A percentile compares a stretch with the other conserved stretches of the same genome.
phyloP scores from a whole-genome alignment of 306 rosid genomes.

The Dicorynia guianensis region DNA sequence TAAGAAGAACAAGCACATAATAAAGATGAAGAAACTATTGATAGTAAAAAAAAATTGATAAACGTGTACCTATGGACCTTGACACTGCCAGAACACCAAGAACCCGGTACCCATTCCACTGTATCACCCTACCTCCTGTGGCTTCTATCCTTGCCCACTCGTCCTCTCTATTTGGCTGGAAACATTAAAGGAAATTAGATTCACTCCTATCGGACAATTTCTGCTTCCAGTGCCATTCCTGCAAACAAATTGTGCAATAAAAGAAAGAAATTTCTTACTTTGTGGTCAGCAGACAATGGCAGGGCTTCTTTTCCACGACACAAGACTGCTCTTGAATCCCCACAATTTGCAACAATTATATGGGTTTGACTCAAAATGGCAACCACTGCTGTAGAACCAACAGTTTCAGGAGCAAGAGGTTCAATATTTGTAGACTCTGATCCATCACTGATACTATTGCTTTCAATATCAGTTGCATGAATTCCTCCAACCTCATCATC shows the following conservation, averaged over 20 bases:
- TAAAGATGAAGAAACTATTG: too few species aligned
- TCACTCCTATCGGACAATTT: slow-evolving; percentile 31
- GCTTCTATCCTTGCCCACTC: slow-evolving; percentile 80
- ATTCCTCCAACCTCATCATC: slow-evolving; percentile 74
- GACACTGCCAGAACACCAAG: slow-evolving; percentile 91
- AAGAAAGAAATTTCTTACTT: slow-evolving; percentile 54
- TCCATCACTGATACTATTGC: slow-evolving; percentile 23
- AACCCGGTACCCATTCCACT: slow-evolving; percentile 80
- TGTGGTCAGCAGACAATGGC: slow-evolving; percentile 82
- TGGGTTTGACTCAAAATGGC: slow-evolving; percentile 65
- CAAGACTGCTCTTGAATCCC: slow-evolving; percentile 86
- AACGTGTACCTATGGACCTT: slow-evolving; percentile 77
- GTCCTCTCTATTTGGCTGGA: slow-evolving; percentile 84
- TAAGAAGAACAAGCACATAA: slow-evolving; percentile 28
- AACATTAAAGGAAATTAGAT: slow-evolving; percentile 10
- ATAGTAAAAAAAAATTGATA: background rate
- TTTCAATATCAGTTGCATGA: slow-evolving; percentile 31
- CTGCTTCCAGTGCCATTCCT: slow-evolving; percentile 22
- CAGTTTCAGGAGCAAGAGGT: slow-evolving; percentile 75
- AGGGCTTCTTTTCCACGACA: slow-evolving; percentile 73
- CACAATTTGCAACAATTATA: slow-evolving; percentile 77
- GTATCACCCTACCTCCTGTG: slow-evolving; percentile 86
- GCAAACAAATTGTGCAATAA: slow-evolving; percentile 18
- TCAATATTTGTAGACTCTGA: slow-evolving; percentile 42
- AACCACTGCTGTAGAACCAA: slow-evolving; percentile 86